Conservation (phyloP, 2,329 filamentous ascomycete species). For the Sporothrix protearum region DNA sequence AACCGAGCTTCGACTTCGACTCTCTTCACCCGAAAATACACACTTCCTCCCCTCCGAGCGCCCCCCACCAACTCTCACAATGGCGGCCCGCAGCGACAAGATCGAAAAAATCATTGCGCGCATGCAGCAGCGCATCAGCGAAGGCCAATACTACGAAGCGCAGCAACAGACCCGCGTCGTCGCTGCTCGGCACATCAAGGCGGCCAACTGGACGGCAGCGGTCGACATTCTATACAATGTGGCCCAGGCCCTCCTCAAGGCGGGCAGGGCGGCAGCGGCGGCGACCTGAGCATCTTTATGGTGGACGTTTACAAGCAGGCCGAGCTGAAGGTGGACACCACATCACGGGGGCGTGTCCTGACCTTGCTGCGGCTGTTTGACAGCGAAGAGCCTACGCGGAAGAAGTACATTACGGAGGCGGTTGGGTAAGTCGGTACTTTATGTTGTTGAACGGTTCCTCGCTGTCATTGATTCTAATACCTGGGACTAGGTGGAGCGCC, state of each 20-base stretch:
- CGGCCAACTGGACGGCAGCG: constrained; percentile 76
- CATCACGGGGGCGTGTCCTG: constrained; percentile 69
- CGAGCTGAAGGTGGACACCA: constrained; percentile 71
- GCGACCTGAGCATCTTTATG: constrained; percentile 81
- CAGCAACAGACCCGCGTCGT: constrained; percentile 97
- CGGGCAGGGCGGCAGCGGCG: constrained; percentile 90
- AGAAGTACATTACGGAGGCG: constrained; percentile 85
- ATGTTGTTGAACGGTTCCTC: not conserved
- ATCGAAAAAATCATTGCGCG: constrained; percentile 57
- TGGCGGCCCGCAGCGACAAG: constrained; percentile 42
- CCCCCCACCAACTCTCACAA: constrained; percentile 25
- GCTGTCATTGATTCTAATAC: not conserved
- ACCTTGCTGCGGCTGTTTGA: constrained; percentile 78
- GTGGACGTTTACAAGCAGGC: constrained; percentile 90
- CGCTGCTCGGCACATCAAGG: constrained; percentile 88
- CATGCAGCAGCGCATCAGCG: constrained; percentile 55
- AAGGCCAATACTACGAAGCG: constrained; percentile 95
- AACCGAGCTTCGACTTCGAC: not conserved
- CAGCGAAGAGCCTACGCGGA: constrained; percentile 79
- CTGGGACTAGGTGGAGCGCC: constrained; percentile 65
- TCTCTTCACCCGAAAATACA: not conserved
- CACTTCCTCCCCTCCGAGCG: not conserved
- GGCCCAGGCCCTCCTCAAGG: constrained; percentile 78
- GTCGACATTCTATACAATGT: constrained; percentile 83
- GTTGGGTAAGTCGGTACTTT: constrained; percentile 56